Percentiles rank a stretch among this genome's conserved stretches.
phyloP scores from a whole-genome alignment of 805 yeast species.

The Candida ipomoeae region DNA sequence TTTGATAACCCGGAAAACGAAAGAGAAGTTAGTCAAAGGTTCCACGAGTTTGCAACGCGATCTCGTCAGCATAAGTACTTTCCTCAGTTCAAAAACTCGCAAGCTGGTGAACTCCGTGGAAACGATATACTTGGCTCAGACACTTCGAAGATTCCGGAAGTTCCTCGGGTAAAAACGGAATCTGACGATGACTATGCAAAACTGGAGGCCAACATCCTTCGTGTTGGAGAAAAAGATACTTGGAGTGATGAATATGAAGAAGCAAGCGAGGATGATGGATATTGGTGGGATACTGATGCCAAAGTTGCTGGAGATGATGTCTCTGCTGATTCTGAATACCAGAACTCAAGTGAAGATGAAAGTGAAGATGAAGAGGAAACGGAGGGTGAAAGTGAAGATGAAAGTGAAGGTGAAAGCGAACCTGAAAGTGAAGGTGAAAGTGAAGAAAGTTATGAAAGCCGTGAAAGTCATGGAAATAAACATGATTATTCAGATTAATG shows the following conservation, averaged over 20 bases:
- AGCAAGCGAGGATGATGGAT: constrained; percentile 2
- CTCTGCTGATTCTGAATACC: neutral
- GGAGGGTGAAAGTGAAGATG: neutral
- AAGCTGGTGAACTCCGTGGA: neutral
- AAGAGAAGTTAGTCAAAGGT: constrained; percentile 9
- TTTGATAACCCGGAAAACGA: constrained; percentile 7
- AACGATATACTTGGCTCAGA: neutral
- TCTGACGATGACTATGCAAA: neutral
- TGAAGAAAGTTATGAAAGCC: neutral
- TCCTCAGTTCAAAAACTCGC: neutral
- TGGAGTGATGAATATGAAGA: constrained; percentile 3
- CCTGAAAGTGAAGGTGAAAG: neutral
- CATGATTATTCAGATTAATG: neutral
- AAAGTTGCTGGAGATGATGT: neutral
- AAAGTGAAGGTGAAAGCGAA: neutral
- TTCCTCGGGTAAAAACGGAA: neutral
- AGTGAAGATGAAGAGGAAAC: neutral
- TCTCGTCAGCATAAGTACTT: constrained; percentile 5
- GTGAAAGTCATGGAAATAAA: neutral
- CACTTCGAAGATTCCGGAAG: neutral
- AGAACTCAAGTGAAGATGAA: neutral
- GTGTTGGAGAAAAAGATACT: neutral
- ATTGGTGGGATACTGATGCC: neutral
- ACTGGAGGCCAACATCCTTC: neutral
- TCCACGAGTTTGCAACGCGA: constrained; percentile 12